These are phyloP conservation scores for Solanum chiquidenum DNA, from an alignment of 257 asterid genomes.

Conservation along the genomic window DNA sequence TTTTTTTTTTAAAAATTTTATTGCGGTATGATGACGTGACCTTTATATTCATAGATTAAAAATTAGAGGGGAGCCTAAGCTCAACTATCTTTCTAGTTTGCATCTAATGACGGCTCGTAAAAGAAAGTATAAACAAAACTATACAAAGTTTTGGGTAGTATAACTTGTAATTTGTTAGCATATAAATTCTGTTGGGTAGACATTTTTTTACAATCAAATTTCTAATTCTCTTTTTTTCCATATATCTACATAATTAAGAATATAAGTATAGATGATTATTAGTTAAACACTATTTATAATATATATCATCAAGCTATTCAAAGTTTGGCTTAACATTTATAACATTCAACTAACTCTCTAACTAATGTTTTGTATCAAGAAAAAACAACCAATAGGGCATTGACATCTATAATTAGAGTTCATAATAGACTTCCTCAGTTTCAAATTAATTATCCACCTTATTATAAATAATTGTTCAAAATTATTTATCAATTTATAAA, in stretches of 20 bases:
- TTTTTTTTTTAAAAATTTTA: too few relatives aligned
- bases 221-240: not conserved
- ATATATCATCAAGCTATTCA: not conserved
- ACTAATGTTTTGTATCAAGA: not conserved
- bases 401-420: not conserved
- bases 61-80: too few relatives aligned
- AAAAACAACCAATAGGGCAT: not conserved
- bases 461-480: too few relatives aligned
- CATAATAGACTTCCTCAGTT: too few relatives aligned
- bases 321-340: not conserved
- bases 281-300: not conserved
- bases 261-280: too few relatives aligned
- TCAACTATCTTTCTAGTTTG: not conserved
- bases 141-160: not conserved
- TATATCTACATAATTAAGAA: not conserved
- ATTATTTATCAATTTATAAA: too few relatives aligned
- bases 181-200: too few relatives aligned
- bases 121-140: not conserved
- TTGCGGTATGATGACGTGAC: not conserved
- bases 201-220: too few relatives aligned
- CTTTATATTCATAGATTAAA: too few relatives aligned
- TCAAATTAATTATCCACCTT: too few relatives aligned
- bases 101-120: too few relatives aligned
- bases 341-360: not conserved
- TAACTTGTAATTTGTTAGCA: not conserved